These are phyloP conservation scores for Lactarius pseudohatsudake DNA, from an alignment of 768 basidiomycete species.

Conservation along the genomic window DNA sequence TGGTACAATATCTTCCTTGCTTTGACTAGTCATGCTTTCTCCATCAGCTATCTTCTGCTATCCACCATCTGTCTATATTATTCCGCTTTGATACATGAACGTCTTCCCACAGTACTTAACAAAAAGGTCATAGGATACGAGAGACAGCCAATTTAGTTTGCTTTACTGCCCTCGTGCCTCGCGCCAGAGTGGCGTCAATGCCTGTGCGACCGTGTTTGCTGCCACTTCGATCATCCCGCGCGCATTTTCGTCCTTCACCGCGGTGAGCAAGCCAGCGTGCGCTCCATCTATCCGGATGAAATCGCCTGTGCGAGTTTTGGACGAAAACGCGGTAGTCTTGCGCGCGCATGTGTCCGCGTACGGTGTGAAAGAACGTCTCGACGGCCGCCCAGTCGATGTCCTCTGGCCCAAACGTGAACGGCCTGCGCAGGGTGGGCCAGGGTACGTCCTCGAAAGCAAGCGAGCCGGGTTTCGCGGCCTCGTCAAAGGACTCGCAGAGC, in stretches of 20 bases:
- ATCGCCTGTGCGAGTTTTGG: conserved; percentile 67
- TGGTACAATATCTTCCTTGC: conserved; percentile 2
- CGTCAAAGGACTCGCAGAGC: conserved; percentile 63
- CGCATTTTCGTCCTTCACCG: conserved; percentile 56
- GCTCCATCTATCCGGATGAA: conserved; percentile 81
- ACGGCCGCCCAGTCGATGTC: conserved; percentile 73
- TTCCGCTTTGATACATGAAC: neutral
- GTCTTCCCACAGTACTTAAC: neutral
- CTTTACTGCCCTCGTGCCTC: conserved; percentile 38
- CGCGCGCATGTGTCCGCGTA: conserved; percentile 50
- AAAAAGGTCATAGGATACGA: conserved; percentile 8
- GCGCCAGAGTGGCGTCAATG: conserved; percentile 68
- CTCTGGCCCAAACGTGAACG: conserved; percentile 52
- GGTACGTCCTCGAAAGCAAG: conserved; percentile 65
- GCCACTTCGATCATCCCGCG: conserved; percentile 66
- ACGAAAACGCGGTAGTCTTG: conserved; percentile 67
- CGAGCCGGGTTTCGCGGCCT: conserved; percentile 46
- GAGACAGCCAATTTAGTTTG: conserved; percentile 11
- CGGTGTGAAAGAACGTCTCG: conserved; percentile 63
- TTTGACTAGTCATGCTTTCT: neutral
- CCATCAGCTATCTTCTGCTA: neutral
- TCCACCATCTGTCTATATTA: neutral
- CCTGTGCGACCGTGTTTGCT: conserved; percentile 69
- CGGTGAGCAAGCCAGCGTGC: conserved; percentile 60
- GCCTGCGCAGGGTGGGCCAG: conserved; percentile 69